phyloP scores from a whole-genome alignment of 176 grass and related monocot species.

The Dendrocalamus sinicus region DNA sequence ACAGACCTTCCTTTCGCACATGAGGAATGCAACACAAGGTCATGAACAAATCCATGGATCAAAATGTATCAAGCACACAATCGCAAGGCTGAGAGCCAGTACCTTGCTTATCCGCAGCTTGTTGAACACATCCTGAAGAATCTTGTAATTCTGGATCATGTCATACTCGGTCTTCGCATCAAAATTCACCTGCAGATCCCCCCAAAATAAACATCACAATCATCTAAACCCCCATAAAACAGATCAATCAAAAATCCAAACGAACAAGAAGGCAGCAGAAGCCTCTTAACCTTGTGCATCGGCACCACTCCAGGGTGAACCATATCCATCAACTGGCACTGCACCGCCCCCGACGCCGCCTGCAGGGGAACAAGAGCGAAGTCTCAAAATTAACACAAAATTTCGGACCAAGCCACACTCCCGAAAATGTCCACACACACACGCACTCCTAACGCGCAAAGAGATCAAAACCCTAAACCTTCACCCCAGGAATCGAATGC shows the following conservation, averaged over 20 bases:
- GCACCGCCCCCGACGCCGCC: conserved; percentile 88
- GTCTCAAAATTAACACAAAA: conserved; percentile 18
- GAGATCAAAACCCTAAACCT: background rate
- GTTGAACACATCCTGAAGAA: conserved; percentile 91
- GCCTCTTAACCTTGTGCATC: conserved; percentile 77
- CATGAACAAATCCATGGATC: background rate
- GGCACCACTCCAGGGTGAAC: conserved; percentile 85
- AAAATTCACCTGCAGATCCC: conserved; percentile 76
- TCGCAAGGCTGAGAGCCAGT: background rate
- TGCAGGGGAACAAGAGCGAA: conserved; percentile 28
- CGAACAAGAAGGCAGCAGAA: background rate
- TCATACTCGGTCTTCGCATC: conserved; percentile 94
- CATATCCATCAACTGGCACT: conserved; percentile 94
- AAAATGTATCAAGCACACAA: background rate
- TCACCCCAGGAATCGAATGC: background rate
- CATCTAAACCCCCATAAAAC: background rate
- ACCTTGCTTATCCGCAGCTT: conserved; percentile 79
- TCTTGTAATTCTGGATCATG: conserved; percentile 95
- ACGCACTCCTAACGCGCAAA: background rate
- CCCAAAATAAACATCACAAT: background rate
- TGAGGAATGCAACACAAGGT: background rate
- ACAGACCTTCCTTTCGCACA: background rate
- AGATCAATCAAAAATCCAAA: background rate
- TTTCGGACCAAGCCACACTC: background rate
- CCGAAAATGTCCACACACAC: background rate